Evolutionary conservation across 352 stramenopile species (phyloP).

Genomic region (Salisapilia sapeloensis): DNA sequence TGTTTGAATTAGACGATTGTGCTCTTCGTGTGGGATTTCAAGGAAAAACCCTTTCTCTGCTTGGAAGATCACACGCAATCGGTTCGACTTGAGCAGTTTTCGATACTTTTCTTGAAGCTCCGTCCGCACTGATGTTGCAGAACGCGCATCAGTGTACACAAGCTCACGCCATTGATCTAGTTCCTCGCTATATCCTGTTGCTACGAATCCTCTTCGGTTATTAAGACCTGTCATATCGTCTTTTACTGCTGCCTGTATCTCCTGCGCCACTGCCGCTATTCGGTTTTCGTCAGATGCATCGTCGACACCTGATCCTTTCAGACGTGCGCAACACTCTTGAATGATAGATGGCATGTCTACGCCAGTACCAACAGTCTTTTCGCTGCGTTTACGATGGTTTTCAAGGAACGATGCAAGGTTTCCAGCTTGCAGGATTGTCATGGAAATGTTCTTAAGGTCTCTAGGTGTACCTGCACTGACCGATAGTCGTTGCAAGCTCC

Average conservation of each 20-base stretch:
- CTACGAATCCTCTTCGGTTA: slow-evolving; percentile 36
- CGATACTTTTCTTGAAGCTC: slow-evolving; percentile 45
- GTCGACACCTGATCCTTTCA: slow-evolving; percentile 5
- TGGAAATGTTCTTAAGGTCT: slow-evolving; percentile 47
- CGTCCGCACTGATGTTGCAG: slow-evolving; percentile 19
- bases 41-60: slow-evolving; percentile 47
- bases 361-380: neutral
- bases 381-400: slow-evolving; percentile 7
- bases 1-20: slow-evolving; percentile 17
- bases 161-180: slow-evolving; percentile 44
- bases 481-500: slow-evolving; percentile 47
- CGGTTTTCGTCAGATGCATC: neutral
- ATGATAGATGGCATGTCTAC: slow-evolving; percentile 11
- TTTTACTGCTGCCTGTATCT: slow-evolving; percentile 37
- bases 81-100: slow-evolving; percentile 21
- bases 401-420: slow-evolving; percentile 13
- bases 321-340: slow-evolving; percentile 6
- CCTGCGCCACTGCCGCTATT: slow-evolving; percentile 5
- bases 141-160: slow-evolving; percentile 20
- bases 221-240: slow-evolving; percentile 47
- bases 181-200: slow-evolving; percentile 26
- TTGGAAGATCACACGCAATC: slow-evolving; percentile 42
- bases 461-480: slow-evolving; percentile 40
- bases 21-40: slow-evolving; percentile 42
- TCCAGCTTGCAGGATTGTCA: slow-evolving; percentile 29